phyloP scores from a whole-genome alignment of 2,329 filamentous ascomycete genomes.

The Pseudogymnoascus sp. region DNA sequence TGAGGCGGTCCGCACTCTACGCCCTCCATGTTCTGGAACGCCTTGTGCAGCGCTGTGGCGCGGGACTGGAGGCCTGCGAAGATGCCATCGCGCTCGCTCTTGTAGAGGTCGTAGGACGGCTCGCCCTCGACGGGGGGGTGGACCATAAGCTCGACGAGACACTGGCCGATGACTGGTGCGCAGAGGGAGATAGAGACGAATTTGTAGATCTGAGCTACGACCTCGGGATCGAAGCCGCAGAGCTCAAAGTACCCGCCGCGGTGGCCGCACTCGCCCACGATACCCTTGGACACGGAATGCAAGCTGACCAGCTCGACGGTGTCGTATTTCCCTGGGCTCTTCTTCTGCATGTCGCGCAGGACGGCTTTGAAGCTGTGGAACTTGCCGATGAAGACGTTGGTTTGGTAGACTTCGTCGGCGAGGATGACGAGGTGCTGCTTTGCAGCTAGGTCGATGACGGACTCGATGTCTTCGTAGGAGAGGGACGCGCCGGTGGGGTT shows the following conservation, averaged over 20 bases:
- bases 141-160: conserved; percentile 94
- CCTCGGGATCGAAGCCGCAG: conserved; percentile 74
- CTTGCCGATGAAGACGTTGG: conserved; percentile 89
- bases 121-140: conserved; percentile 83
- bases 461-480: conserved; percentile 66
- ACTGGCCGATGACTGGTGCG: conserved; percentile 90
- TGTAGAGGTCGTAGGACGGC: conserved; percentile 75
- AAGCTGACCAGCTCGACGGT: conserved; percentile 81
- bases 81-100: conserved; percentile 76
- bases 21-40: conserved; percentile 91
- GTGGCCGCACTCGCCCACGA: conserved; percentile 98
- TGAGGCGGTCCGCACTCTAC: conserved; percentile 81
- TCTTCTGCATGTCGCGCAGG: conserved; percentile 71
- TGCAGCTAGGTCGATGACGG: conserved; percentile 78
- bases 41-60: conserved; percentile 77
- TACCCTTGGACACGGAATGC: conserved; percentile 93
- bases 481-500: conserved; percentile 93
- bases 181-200: conserved; percentile 96
- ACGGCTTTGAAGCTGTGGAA: conserved; percentile 95
- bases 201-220: conserved; percentile 95
- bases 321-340: conserved; percentile 69
- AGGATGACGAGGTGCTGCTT: conserved; percentile 81
- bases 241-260: conserved; percentile 97
- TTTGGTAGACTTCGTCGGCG: conserved; percentile 98
- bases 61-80: conserved; percentile 69